phyloP scores from a whole-genome alignment of 345 rosid genomes.

The Salix purpurea region DNA sequence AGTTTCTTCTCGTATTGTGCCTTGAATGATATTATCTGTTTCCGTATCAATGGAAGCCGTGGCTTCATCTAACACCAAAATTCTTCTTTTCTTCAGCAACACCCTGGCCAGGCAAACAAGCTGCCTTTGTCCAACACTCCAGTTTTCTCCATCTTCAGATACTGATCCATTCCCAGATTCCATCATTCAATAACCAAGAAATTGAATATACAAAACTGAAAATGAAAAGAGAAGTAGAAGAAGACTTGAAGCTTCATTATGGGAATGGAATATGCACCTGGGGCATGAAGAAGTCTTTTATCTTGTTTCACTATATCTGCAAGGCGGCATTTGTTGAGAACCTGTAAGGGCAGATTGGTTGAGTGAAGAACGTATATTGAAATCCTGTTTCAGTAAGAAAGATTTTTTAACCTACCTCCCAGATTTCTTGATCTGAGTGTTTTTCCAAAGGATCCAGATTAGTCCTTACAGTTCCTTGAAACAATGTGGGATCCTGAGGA shows the following conservation, averaged over 20 bases:
- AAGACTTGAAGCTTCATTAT: background rate
- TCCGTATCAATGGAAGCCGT: constrained; percentile 87
- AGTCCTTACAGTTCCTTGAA: constrained; percentile 53
- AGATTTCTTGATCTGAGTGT: constrained; percentile 47
- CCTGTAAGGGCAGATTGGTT: constrained; percentile 23
- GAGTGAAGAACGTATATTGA: background rate
- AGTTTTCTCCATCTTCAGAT: constrained; percentile 84
- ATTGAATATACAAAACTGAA: background rate
- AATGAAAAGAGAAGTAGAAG: background rate
- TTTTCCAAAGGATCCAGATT: constrained; percentile 64
- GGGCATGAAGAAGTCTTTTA: constrained; percentile 49
- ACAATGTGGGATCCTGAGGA: constrained; percentile 74
- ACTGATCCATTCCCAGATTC: constrained; percentile 41
- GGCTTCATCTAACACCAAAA: constrained; percentile 78
- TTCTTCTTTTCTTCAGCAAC: constrained; percentile 58
- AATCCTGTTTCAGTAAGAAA: background rate
- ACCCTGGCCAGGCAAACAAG: constrained; percentile 79
- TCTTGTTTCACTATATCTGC: constrained; percentile 49
- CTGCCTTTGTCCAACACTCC: constrained; percentile 95
- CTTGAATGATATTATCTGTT: constrained; percentile 72
- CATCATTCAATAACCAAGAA: background rate
- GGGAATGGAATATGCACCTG: constrained; percentile 25
- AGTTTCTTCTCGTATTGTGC: constrained; percentile 69
- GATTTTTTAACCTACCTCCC: constrained; percentile 19
- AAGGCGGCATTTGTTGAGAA: constrained; percentile 54